Percentiles rank a stretch among this genome's conserved stretches.
These are phyloP conservation scores for Cryptococcus jaspeensis DNA, from an alignment of 1,284 basidiomycete genomes.

Conservation along the genomic window DNA sequence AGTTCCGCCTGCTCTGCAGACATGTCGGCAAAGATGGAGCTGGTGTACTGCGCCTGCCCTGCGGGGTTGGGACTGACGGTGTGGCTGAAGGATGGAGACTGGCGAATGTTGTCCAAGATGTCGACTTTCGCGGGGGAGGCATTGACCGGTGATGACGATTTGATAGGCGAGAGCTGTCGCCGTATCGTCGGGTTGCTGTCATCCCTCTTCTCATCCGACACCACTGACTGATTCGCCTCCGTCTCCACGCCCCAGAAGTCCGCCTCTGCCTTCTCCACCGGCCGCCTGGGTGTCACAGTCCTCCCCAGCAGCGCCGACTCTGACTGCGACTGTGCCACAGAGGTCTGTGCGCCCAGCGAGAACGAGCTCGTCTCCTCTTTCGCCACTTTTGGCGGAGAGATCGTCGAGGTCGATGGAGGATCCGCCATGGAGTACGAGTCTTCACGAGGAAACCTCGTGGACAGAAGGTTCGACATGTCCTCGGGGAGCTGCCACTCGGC, in stretches of 20 bases:
- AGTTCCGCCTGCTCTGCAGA: slow-evolving; percentile 40
- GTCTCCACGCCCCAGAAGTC: slow-evolving; percentile 11
- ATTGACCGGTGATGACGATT: neutral
- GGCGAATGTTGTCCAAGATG: neutral
- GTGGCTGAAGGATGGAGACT: too few relatives aligned
- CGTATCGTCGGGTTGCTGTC: slow-evolving; percentile 31
- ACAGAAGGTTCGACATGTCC: slow-evolving; percentile 38
- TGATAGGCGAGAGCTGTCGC: slow-evolving; percentile 20
- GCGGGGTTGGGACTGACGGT: neutral
- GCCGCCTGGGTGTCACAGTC: too few relatives aligned
- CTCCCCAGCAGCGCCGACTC: neutral
- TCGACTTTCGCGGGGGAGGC: neutral
- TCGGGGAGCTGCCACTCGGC: slow-evolving; percentile 28
- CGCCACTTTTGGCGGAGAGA: neutral
- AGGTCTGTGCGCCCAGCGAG: neutral
- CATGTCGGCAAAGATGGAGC: slow-evolving; percentile 44
- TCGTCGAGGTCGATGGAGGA: neutral
- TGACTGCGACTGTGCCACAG: neutral
- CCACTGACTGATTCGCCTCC: neutral
- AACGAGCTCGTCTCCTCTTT: neutral
- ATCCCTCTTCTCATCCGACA: slow-evolving; percentile 4
- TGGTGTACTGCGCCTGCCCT: slow-evolving; percentile 14
- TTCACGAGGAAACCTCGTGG: slow-evolving; percentile 19
- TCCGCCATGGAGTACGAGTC: slow-evolving; percentile 17
- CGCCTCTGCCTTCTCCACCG: slow-evolving; percentile 5